Base-by-base conservation (phyloP, 352 stramenopile genomes). In the Phytophthora multivora region DNA sequence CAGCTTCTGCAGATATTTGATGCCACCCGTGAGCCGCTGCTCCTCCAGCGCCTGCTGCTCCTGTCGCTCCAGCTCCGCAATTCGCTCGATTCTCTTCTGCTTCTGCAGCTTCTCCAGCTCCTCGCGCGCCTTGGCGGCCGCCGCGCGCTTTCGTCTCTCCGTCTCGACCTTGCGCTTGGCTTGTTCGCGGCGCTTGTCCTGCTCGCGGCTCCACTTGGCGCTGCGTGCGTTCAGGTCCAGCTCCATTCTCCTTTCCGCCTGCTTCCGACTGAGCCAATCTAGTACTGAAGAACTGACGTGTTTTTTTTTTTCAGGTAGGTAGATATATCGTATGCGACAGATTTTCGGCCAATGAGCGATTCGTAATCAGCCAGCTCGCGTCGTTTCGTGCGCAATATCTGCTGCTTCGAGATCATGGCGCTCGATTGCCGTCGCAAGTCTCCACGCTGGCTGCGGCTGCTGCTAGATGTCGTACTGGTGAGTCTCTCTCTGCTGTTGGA, bases 161-260 rank as follows among this genome's bases (percentile, higher is more conserved):
- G 65, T 76, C 56, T 86, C 73, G 21, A 73, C 60, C 66, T 80
- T 79, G 46, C 74, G 73, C 31, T 81, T 85, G 31, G 79, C 79
- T 42, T 82, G 73, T 15, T 85, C 79, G 47, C 79, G 77, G 25
- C 68, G 79, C 45, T 87, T 87, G 38, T 78, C 66, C 56, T 90
- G 72, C 58, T 91, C 83, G 16, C 70, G 77, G 59, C 73, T 88
- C 79, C 78, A 90, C 65, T 90, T 89, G 67, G 79, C 64, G 65
- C 74, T 78, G 69, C 83, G 83, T 1, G 72, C 54, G 54, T 81
- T 90, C 61, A 91, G 64, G 48, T 91, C 83, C 66, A 91, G 71
- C 59, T 91, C 83, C 83, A 91, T 90, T 7, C 12, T 47, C 15
- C 8, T 30, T n/a, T 3, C 19, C 38, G 9, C 4, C 33, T 38